Conservation (phyloP, 106 monocot genomes). For the Acorus calamus region DNA sequence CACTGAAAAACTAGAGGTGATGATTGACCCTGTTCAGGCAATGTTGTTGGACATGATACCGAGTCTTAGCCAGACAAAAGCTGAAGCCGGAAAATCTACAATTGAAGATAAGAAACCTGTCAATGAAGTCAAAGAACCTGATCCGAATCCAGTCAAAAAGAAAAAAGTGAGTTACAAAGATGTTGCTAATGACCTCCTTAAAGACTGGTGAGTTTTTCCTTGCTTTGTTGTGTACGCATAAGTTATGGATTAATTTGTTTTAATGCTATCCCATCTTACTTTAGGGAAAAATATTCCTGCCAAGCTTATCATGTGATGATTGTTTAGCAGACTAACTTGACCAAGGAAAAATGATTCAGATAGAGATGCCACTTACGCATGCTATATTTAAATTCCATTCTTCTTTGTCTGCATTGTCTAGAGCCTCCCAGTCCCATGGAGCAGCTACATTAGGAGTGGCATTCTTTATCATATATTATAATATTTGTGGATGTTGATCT, state of each 20-base stretch:
- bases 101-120: constrained; percentile 2
- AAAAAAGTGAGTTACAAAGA: constrained; percentile 95
- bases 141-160: constrained; percentile 25
- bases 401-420: too few species aligned
- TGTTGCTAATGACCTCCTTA: constrained; percentile 56
- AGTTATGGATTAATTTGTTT: background rate
- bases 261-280: background rate
- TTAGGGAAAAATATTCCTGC: too few species aligned
- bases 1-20: constrained; percentile 36
- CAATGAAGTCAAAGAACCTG: background rate
- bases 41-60: constrained; percentile 92
- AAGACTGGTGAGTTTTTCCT: constrained; percentile 39
- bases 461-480: too few species aligned
- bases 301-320: too few species aligned
- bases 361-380: too few species aligned
- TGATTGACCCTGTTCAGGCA: constrained; percentile 69
- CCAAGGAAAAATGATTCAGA: too few species aligned
- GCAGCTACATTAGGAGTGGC: too few species aligned
- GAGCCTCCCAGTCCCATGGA: too few species aligned
- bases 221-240: background rate
- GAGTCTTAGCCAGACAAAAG: constrained; percentile 50
- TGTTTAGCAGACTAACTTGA: too few species aligned
- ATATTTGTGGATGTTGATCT: too few species aligned
- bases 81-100: constrained; percentile 3
- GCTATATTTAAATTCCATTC: too few species aligned